A percentile compares a stretch with the other conserved stretches of the same genome.
Evolutionary conservation across 1,139 yeast genomes (phyloP).

Genomic region (Candida sp.): DNA sequence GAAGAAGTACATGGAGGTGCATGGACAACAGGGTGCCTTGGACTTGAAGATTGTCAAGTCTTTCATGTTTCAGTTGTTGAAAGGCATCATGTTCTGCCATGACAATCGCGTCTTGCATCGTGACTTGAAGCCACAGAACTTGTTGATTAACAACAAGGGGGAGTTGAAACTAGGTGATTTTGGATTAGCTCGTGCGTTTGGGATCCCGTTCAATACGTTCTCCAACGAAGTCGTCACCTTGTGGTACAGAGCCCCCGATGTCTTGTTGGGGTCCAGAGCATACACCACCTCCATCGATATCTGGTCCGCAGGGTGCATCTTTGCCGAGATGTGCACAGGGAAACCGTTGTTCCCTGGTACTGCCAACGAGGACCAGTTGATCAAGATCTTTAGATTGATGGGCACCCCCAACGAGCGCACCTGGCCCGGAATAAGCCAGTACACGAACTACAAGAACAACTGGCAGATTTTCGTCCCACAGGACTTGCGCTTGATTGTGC

Average conservation of each 20-base stretch:
- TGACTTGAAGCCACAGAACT: slow-evolving; percentile 94
- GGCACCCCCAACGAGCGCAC: slow-evolving; percentile 96
- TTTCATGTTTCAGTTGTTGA: slow-evolving; percentile 90
- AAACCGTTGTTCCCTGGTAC: slow-evolving; percentile 96
- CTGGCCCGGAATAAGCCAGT: slow-evolving; percentile 92
- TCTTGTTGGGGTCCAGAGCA: slow-evolving; percentile 90
- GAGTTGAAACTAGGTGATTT: slow-evolving; percentile 96
- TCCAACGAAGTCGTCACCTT: slow-evolving; percentile 97
- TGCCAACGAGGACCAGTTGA: slow-evolving; percentile 93
- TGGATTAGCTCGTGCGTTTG: slow-evolving; percentile 97
- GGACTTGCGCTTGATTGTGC: slow-evolving; percentile 78
- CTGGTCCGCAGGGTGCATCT: slow-evolving; percentile 99
- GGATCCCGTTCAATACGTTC: slow-evolving; percentile 97
- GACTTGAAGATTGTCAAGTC: slow-evolving; percentile 82
- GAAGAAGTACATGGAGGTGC: slow-evolving; percentile 91
- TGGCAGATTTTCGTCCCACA: slow-evolving; percentile 84
- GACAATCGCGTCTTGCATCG: slow-evolving; percentile 95
- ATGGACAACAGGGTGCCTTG: slow-evolving; percentile 82
- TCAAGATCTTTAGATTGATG: slow-evolving; percentile 88
- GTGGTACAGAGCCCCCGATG: slow-evolving; percentile 99
- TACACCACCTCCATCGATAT: slow-evolving; percentile 97
- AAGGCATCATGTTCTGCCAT: slow-evolving; percentile 94
- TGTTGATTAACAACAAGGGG: slow-evolving; percentile 86
- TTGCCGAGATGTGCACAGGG: slow-evolving; percentile 99
- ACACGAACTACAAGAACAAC: slow-evolving; percentile 84